These are phyloP conservation scores for Colletotrichum graminicola DNA, from an alignment of 2,329 filamentous ascomycete species.

Conservation along the genomic window DNA sequence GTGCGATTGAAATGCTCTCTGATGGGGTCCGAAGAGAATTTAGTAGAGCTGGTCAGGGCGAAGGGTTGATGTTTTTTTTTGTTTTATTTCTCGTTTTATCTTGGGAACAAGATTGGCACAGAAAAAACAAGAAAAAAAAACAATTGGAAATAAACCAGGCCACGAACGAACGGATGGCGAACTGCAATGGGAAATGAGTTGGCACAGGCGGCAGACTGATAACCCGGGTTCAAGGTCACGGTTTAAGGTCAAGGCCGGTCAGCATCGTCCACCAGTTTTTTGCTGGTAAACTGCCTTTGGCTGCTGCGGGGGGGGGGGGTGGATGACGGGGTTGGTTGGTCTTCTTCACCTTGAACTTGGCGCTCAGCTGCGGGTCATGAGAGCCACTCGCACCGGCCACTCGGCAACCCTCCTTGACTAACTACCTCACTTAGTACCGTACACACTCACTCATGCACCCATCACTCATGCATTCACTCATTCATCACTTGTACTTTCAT, in stretches of 20 bases:
- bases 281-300: background rate
- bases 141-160: background rate
- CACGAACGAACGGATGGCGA: slow-evolving; percentile 11
- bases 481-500: background rate
- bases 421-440: background rate
- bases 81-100: background rate
- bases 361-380: background rate
- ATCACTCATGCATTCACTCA: background rate
- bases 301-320: slow-evolving; percentile 17
- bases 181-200: slow-evolving; percentile 35
- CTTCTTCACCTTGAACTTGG: background rate
- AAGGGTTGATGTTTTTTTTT: background rate
- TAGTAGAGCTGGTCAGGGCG: background rate
- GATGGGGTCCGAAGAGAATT: background rate
- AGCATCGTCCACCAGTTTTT: slow-evolving; percentile 1
- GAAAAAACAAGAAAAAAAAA: slow-evolving; percentile 7
- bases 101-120: slow-evolving; percentile 3
- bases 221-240: slow-evolving; percentile 7
- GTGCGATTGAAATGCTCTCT: background rate
- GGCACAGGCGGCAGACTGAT: background rate
- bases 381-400: no score
- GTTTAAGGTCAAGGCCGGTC: slow-evolving; percentile 24
- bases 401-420: no score
- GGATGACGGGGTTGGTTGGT: slow-evolving; percentile 4
- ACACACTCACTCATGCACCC: background rate